Base-by-base conservation (phyloP, 2,329 filamentous ascomycete species). In the Coniella vitis region DNA sequence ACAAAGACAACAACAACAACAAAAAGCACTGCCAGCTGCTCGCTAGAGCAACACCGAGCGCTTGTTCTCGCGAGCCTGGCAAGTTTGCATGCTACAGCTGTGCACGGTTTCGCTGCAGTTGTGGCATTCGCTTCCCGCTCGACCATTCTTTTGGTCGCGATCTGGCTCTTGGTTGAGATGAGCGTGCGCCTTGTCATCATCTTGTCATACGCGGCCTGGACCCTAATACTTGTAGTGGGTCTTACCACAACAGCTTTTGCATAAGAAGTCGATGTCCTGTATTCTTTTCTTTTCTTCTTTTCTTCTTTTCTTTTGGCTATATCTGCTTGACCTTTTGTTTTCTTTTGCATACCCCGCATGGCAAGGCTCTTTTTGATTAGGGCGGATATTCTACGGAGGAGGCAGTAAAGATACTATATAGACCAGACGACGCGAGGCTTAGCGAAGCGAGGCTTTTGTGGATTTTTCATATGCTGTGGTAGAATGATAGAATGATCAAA, bases 341-440 rank as follows among this genome's bases (percentile, higher is more conserved):
- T 44, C 25, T 42, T 22, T 32, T 48, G 49, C 43, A 51, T 48
- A 42, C 40, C 40, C 40, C 40, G 16, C 10, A 20, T 40, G 45
- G 22, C 38, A 25, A 34, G 35, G 29, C 34, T 17, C 13, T 38
- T 40, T 40, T 14, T 49, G 16, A 8, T 32, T 34, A 22, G 16
- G 40, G 14, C 29, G 19, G 41, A 42, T 37, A 20, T 36, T 20
- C n/a, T 38, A 29, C 13, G 31, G 14, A 29, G 39, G 19, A 25
- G 7, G 31, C 16, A 4, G 16, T 19, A 16, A n/a, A 17, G 9
- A 1, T 4, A 34, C n/a, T 22, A 34, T 21, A 42, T 34, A 42
- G 38, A 41, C 10, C 10, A 5, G 25, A 29, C 10, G 25, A 29
- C 25, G 5, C 10, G 25, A 29, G 25, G n/a, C n/a, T 29, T 10